phyloP scores from a whole-genome alignment of 371 early-diverging fungal genomes.

The Mortierella sp. region DNA sequence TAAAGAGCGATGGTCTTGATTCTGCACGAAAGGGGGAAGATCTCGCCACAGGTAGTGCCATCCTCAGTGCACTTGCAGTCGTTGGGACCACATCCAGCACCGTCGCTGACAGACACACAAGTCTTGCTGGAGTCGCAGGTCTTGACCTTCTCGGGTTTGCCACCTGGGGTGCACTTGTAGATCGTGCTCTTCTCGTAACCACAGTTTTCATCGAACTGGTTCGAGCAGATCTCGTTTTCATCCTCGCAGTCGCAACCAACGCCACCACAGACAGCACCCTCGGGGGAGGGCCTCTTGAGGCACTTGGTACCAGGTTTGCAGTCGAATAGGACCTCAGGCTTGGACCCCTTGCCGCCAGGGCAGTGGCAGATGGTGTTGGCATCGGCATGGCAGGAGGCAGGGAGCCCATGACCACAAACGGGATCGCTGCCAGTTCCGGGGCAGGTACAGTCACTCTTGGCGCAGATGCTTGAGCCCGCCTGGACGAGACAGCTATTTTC shows the following conservation, averaged over 20 bases:
- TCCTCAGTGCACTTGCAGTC: slow-evolving; percentile 16
- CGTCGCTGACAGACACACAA: not conserved
- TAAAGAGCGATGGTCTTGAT: slow-evolving; percentile 1
- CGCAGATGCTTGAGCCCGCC: not conserved
- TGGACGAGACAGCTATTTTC: not conserved
- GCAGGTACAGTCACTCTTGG: not conserved
- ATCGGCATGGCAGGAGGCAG: not conserved
- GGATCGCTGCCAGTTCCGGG: not conserved
- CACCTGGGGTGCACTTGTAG: slow-evolving; percentile 14
- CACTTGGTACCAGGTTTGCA: slow-evolving; percentile 16
- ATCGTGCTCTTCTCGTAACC: not conserved
- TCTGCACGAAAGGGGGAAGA: slow-evolving; percentile 11
- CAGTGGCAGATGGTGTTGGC: not conserved
- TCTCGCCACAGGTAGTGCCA: slow-evolving; percentile 6
- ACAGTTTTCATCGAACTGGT: slow-evolving; percentile 1
- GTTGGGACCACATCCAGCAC: not conserved
- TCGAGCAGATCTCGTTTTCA: not conserved
- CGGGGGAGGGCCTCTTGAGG: not conserved
- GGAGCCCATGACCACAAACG: slow-evolving; percentile 19
- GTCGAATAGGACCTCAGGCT: slow-evolving; percentile 7
- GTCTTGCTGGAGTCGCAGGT: not conserved
- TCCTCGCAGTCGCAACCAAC: slow-evolving; percentile 13
- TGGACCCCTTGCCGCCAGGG: not conserved
- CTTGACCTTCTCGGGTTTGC: slow-evolving; percentile 10
- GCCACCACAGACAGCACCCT: slow-evolving; percentile 14